These are phyloP conservation scores for Ascocoryne sarcoides DNA, from an alignment of 2,329 filamentous ascomycete species.

Conservation along the genomic window DNA sequence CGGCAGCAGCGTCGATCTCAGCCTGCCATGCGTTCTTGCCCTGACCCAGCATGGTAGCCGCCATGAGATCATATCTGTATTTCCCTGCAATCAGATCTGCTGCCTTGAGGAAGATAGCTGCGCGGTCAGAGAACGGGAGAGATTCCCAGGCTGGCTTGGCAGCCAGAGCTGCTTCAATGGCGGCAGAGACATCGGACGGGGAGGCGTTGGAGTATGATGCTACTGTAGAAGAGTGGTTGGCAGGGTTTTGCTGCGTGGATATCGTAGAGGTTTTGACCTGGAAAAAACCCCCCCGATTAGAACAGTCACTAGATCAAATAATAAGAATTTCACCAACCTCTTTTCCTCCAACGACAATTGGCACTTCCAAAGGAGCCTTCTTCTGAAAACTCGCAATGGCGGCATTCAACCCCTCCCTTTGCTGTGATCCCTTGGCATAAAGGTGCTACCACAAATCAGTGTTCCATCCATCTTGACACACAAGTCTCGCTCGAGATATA, in stretches of 20 bases:
- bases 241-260: conserved; percentile 71
- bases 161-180: conserved; percentile 77
- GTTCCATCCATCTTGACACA: conserved; percentile 5
- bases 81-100: conserved; percentile 85
- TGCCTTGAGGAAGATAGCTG: conserved; percentile 90
- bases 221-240: conserved; percentile 66
- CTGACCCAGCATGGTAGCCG: conserved; percentile 89
- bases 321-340: conserved; percentile 43
- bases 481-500: no score
- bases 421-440: conserved; percentile 74
- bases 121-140: conserved; percentile 81
- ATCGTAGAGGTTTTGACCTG: conserved; percentile 59
- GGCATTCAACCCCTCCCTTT: conserved; percentile 66
- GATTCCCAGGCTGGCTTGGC: conserved; percentile 81
- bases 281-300: conserved; percentile 1
- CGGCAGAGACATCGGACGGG: conserved; percentile 62
- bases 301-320: background rate
- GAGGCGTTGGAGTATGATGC: conserved; percentile 82
- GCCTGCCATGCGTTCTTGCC: conserved; percentile 99
- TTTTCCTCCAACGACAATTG: conserved; percentile 75
- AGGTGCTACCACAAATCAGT: conserved; percentile 54
- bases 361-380: conserved; percentile 65
- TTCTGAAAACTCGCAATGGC: conserved; percentile 64
- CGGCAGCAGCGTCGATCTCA: conserved; percentile 94
- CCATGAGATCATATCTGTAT: conserved; percentile 96